Base-by-base conservation (phyloP, 2,329 filamentous ascomycete species). In the Trichoderma pleuroti region DNA sequence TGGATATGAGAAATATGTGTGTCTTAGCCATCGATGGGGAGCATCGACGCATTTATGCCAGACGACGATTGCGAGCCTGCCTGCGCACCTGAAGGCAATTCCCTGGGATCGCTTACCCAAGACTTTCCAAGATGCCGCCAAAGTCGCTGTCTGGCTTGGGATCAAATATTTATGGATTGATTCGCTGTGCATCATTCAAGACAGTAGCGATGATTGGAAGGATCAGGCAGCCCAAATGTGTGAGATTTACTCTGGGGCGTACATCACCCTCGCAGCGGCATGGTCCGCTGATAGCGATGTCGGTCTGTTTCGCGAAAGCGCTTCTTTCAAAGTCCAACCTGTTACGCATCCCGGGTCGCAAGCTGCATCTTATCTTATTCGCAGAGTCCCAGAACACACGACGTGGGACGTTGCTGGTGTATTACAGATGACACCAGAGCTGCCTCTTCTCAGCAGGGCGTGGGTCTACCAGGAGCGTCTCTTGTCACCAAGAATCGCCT, bases 181-280 rank as follows among this genome's bases (percentile, higher is more conserved):
- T 65, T 76, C 75, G 5, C 65, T 77, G 2, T 78, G 76, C 56
- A 78, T 77, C 54, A 66, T 76, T 8, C 76, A 76, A 68, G 74
- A 74, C 26, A 71, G 73, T 11, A 66, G 69, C 9, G 72, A 71
- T 10, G 75, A 75, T 39, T 75, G 74, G 74, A 56, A 67, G 32
- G 64, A 65, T 12, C 68, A 74, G 32, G 68, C 73, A 9, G 60
- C 70, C 2, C 52, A 72, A 21, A 74, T 74, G 74, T 70, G 72
- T 26, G 42, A 52, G n/a, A 71, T 76, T 26, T 76, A 76, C 71
- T 59, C 46, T 5, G 60, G 70, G 12, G 72, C 74, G 2, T 59
- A 63, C 39, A 21, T 75, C 0, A 74, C 63, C 52, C 56, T 65
- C 39, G 59, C 59, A n/a, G 59, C 59, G 4, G 32, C 59, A 56